These are phyloP conservation scores for Phoenix dactylifera DNA, from an alignment of 176 grass and related monocot genomes.

Conservation along the genomic window DNA sequence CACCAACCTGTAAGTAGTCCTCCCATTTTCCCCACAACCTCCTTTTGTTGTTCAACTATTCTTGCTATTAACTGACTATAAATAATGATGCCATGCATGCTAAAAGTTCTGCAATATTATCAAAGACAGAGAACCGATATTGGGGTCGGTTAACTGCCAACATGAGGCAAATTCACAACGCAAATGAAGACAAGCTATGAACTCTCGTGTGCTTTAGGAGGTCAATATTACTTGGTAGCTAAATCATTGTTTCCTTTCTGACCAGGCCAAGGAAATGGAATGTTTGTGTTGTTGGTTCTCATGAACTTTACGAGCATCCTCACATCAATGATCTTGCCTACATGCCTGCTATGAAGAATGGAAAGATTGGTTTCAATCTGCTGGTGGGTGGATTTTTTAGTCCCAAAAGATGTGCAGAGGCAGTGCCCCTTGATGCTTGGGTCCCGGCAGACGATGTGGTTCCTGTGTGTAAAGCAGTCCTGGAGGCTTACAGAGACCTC, in stretches of 20 bases:
- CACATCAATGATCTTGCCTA: conserved; percentile 95
- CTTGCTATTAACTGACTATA: too few species aligned
- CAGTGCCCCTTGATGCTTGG: conserved; percentile 82
- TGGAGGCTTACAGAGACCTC: conserved; percentile 78
- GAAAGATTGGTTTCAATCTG: conserved; percentile 75
- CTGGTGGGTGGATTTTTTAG: conserved; percentile 92
- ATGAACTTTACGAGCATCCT: conserved; percentile 88
- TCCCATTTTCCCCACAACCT: too few species aligned
- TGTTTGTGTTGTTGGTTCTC: conserved; percentile 71
- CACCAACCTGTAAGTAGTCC: conserved; percentile 60
- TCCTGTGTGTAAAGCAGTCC: conserved; percentile 56
- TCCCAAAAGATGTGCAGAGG: conserved; percentile 84
- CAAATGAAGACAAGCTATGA: too few species aligned
- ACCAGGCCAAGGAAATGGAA: conserved; percentile 96
- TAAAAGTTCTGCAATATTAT: too few species aligned
- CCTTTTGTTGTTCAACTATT: too few species aligned
- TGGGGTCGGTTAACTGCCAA: too few species aligned
- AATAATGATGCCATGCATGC: too few species aligned
- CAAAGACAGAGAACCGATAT: too few species aligned
- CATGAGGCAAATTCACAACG: too few species aligned
- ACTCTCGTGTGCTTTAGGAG: too few species aligned
- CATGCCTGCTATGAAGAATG: conserved; percentile 73
- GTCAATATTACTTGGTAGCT: not conserved
- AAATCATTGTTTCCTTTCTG: not conserved
- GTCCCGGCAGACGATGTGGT: conserved; percentile 62